phyloP scores from a whole-genome alignment of 139 green algal genomes.

The Picochlorum costavermella region DNA sequence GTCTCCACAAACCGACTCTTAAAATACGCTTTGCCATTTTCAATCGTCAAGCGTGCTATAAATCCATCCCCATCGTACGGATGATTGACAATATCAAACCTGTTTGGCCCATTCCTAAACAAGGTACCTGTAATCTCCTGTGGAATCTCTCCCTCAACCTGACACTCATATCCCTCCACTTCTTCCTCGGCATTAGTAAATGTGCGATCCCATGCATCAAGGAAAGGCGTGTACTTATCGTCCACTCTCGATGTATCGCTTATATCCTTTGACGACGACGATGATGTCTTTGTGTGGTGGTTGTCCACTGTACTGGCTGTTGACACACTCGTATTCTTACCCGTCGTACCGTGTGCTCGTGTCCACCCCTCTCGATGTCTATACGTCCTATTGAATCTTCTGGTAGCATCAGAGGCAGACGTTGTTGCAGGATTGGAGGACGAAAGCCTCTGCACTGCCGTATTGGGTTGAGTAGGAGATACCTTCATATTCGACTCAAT shows the following conservation, averaged over 20 bases:
- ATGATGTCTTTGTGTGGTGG: no score
- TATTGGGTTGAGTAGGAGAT: no score
- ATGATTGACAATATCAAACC: conserved; percentile 27
- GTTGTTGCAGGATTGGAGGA: no score
- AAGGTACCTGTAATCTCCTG: conserved; percentile 26
- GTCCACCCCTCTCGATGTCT: no score
- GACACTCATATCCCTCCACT: conserved; percentile 17
- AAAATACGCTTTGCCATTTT: conserved; percentile 32
- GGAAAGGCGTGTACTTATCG: conserved; percentile 7
- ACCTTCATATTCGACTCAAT: no score
- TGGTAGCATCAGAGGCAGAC: no score
- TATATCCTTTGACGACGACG: no score
- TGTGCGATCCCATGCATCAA: conserved; percentile 20
- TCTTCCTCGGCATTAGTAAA: conserved; percentile 23
- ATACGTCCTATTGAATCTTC: no score
- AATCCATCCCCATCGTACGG: conserved; percentile 48
- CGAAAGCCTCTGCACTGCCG: no score
- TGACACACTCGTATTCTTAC: no score
- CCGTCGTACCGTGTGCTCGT: no score
- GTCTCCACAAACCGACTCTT: conserved; percentile 40
- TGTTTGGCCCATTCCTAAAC: conserved; percentile 43
- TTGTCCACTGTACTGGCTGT: no score
- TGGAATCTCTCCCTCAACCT: conserved; percentile 26
- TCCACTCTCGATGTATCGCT: not conserved
- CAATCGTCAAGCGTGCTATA: conserved; percentile 26